Evolutionary conservation across 2,329 filamentous ascomycete genomes (phyloP), one percentile per base, ranked within the genome.

Genomic region (Penicillium sp.): DNA sequence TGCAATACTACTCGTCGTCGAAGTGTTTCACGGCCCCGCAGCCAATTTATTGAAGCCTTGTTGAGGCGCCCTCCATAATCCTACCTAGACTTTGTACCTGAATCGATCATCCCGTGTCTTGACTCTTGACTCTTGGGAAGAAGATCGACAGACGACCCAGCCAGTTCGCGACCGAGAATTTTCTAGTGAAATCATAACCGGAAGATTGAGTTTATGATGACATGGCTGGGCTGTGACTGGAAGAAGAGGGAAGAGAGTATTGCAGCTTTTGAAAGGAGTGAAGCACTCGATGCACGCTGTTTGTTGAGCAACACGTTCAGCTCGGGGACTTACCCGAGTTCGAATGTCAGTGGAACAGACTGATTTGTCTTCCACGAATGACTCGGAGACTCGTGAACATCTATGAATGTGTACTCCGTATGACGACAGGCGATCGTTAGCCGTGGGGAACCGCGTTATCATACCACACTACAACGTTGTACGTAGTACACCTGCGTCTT

Each of bases 181-280:
- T 51, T 58, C 46, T 57, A 49, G 45, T 35, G 44, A 48, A 30
- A 31, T 29, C 44, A 56, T 48, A 56, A 15, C 17, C 17, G 38
- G 38, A 26, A 21, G 9, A 21, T 56, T 35, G 8, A 46, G 52
- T 55, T 46, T 30, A 31, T 55, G 52, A 55, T 23, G 52, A 31
- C 52, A 55, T 46, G 38, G 52, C 23, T 30, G 8, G 3, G 45
- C 52, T 44, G n/a, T 55, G 52, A 41, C 35, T 5, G 13, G 35
- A 41, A 41, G 35, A 41, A 11, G 31, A 38, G 31, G 35, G 35
- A 17, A 9, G 6, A 41, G 11, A 15, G 15, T 41, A 5, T 11
- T 41, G 6, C 35, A 41, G 26, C 26, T 41, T 11, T 15, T 15
- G 5, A 41, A 41, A 41, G 35, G 15, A 15, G 11, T 11, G 11